phyloP scores from a whole-genome alignment of 108 stramenopile genomes.

The Skeletonema marinoi region DNA sequence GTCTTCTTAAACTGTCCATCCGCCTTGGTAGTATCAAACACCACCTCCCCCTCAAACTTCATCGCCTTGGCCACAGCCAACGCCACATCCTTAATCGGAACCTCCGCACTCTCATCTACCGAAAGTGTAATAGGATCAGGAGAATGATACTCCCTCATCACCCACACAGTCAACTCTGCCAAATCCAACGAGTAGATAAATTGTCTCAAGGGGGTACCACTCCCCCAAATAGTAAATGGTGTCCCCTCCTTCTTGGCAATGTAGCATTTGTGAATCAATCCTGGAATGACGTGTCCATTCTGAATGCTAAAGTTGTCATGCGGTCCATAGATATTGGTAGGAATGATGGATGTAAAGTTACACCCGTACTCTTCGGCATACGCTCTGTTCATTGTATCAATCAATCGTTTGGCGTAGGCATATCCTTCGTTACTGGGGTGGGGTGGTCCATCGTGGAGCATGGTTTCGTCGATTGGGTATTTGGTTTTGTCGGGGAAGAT shows the following conservation, averaged over 20 bases:
- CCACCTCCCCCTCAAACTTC: slow-evolving; percentile 89
- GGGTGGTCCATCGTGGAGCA: slow-evolving; percentile 98
- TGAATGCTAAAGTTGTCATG: slow-evolving; percentile 95
- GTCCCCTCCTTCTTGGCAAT: slow-evolving; percentile 89
- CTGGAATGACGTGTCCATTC: slow-evolving; percentile 98
- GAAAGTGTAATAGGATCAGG: slow-evolving; percentile 93
- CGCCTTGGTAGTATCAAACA: slow-evolving; percentile 91
- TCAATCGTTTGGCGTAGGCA: slow-evolving; percentile 98
- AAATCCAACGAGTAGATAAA: slow-evolving; percentile 96
- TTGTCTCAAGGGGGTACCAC: slow-evolving; percentile 94
- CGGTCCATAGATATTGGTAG: slow-evolving; percentile 98
- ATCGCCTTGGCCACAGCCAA: slow-evolving; percentile 91
- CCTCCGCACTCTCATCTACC: slow-evolving; percentile 94
- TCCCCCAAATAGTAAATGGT: slow-evolving; percentile 96
- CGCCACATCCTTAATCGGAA: slow-evolving; percentile 95
- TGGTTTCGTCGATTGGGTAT: slow-evolving; percentile 99
- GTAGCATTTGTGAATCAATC: slow-evolving; percentile 99
- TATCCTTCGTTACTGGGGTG: slow-evolving; percentile 97
- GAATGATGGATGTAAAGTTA: slow-evolving; percentile 98
- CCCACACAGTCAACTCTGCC: slow-evolving; percentile 96
- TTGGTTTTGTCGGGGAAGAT: slow-evolving; percentile 99
- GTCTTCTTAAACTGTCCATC: slow-evolving; percentile 99
- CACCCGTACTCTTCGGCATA: slow-evolving; percentile 97
- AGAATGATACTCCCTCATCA: slow-evolving; percentile 90
- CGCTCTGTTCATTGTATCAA: slow-evolving; percentile 98